Evolutionary conservation across 75 land plant genomes (phyloP).

Genomic region (Pinus taeda): DNA sequence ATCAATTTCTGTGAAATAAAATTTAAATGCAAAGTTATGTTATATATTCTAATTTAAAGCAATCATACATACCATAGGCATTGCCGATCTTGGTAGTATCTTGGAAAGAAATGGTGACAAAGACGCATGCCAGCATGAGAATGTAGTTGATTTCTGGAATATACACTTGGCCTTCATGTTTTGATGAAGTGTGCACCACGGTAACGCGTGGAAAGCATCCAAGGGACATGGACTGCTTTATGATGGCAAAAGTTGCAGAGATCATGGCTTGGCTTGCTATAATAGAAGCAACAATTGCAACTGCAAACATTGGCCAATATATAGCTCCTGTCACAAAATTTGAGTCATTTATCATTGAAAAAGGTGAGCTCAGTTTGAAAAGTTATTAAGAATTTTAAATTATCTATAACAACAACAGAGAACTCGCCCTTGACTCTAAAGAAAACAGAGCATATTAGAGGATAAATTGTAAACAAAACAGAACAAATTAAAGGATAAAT

Average conservation of each 20-base stretch:
- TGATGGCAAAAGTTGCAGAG: constrained; percentile 54
- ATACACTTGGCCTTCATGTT: constrained; percentile 60
- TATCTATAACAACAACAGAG: too few relatives aligned
- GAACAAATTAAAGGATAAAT: background rate
- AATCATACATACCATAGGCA: constrained; percentile 48
- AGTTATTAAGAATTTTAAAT: too few relatives aligned
- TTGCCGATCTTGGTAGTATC: constrained; percentile 51
- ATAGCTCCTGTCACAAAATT: constrained; percentile 25
- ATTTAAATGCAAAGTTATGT: too few relatives aligned
- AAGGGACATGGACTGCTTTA: constrained; percentile 49
- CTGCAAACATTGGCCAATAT: constrained; percentile 67
- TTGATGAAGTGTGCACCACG: constrained; percentile 55
- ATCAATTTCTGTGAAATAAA: too few relatives aligned
- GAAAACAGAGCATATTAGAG: too few relatives aligned
- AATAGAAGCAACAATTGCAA: constrained; percentile 53
- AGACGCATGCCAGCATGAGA: constrained; percentile 50
- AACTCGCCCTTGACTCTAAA: too few relatives aligned
- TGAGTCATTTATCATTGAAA: background rate
- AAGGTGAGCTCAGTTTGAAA: background rate
- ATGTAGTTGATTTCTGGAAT: constrained; percentile 58
- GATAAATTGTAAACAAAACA: background rate
- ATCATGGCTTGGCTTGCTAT: constrained; percentile 83
- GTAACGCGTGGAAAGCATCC: constrained; percentile 59
- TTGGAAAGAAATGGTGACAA: constrained; percentile 38
- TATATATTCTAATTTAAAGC: too few relatives aligned